phyloP scores from a whole-genome alignment of 371 early-diverging fungal genomes.

The Funneliformis caledonium region DNA sequence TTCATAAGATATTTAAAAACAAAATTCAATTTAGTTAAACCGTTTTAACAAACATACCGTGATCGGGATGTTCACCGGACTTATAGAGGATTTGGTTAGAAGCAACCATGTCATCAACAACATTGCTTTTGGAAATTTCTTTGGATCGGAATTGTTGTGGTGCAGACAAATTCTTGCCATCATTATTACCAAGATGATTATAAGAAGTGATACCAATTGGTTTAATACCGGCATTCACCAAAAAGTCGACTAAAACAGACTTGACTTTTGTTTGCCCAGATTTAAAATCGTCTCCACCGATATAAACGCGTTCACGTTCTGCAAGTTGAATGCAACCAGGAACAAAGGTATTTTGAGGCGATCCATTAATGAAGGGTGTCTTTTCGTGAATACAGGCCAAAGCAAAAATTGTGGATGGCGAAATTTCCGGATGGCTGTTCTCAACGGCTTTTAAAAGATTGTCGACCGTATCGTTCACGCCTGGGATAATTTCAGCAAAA shows the following conservation, averaged over 20 bases:
- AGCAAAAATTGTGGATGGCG: conserved; percentile 97
- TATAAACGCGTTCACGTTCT: conserved; percentile 82
- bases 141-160: conserved; percentile 97
- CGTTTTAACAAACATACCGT: conserved; percentile 63
- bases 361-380: conserved; percentile 96
- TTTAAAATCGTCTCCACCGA: conserved; percentile 99
- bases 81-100: conserved; percentile 89
- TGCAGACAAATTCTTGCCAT: conserved; percentile 95
- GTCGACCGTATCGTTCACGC: conserved; percentile 95
- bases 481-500: conserved; percentile 76
- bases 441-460: conserved; percentile 84
- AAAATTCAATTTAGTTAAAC: neutral
- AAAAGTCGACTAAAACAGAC: conserved; percentile 96
- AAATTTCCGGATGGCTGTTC: conserved; percentile 81
- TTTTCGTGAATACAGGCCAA: conserved; percentile 94
- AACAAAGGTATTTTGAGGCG: conserved; percentile 98
- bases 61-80: conserved; percentile 92
- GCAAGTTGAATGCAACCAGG: conserved; percentile 91
- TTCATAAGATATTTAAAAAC: no score
- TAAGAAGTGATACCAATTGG: conserved; percentile 95
- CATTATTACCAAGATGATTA: conserved; percentile 99
- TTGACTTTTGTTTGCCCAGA: conserved; percentile 98
- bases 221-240: conserved; percentile 98
- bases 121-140: conserved; percentile 97
- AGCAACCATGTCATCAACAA: conserved; percentile 98